Conservation (phyloP, 495 filamentous ascomycete genomes). For the Tuber microsphaerosporum region DNA sequence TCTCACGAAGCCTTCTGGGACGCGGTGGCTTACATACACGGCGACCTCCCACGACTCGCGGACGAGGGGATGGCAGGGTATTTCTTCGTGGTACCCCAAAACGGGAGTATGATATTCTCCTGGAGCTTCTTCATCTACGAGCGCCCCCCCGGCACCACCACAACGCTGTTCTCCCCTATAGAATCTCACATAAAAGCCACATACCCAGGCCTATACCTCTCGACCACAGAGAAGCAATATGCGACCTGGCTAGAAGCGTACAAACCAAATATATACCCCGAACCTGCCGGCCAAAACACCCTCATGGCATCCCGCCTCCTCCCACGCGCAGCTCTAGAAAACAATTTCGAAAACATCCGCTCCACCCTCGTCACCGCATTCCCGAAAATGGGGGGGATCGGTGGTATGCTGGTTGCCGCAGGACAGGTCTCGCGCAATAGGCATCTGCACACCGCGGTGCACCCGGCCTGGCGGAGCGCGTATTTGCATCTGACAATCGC, state of each 20-base stretch:
- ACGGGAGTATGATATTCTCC: background rate
- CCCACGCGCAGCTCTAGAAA: background rate
- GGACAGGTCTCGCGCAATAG: slow-evolving; percentile 14
- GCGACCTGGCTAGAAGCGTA: background rate
- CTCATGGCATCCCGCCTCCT: background rate
- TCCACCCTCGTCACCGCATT: background rate
- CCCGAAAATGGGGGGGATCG: background rate
- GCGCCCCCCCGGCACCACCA: slow-evolving; percentile 32
- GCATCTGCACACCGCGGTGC: background rate
- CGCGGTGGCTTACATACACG: slow-evolving; percentile 47
- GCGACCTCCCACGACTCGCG: slow-evolving; percentile 44
- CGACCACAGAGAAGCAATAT: slow-evolving; percentile 15
- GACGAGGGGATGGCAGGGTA: slow-evolving; percentile 48
- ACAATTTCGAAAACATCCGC: background rate
- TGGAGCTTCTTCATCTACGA: slow-evolving; percentile 14
- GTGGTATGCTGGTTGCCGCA: slow-evolving; percentile 7
- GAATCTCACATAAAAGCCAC: slow-evolving; percentile 41
- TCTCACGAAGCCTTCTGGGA: slow-evolving; percentile 44
- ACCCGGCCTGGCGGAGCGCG: slow-evolving; percentile 16
- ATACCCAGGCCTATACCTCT: slow-evolving; percentile 45
- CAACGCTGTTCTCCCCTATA: slow-evolving; percentile 37
- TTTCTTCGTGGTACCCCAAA: slow-evolving; percentile 43
- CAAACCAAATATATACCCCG: background rate
- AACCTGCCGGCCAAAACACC: background rate
- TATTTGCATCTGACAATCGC: background rate